phyloP scores from a whole-genome alignment of 140 eudicot species.

The Flaveria floridana region DNA sequence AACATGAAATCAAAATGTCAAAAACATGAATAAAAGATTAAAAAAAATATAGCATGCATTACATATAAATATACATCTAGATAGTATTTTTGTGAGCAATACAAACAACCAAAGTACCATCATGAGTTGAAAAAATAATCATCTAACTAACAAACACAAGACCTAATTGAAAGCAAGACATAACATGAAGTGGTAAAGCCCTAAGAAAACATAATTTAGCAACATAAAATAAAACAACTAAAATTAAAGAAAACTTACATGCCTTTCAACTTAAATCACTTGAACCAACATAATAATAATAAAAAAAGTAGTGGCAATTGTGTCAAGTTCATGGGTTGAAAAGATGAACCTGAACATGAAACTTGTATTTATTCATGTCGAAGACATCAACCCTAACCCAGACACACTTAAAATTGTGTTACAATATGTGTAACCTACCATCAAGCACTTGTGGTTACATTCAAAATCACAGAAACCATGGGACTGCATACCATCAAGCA shows the following conservation, averaged over 20 bases:
- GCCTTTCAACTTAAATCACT: not conserved
- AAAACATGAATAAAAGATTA: not conserved
- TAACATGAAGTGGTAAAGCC: slow-evolving; percentile 4
- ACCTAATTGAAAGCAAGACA: slow-evolving; percentile 8
- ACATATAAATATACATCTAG: not conserved
- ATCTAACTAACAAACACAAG: not conserved
- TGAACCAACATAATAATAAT: not conserved
- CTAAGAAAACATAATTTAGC: not conserved
- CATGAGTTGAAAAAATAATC: not conserved
- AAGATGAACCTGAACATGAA: not conserved
- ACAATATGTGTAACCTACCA: not conserved
- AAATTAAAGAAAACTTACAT: not conserved
- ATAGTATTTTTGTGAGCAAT: too few species aligned
- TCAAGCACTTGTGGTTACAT: not conserved
- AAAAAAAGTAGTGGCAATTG: not conserved
- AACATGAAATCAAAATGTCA: slow-evolving; percentile 16
- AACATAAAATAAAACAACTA: not conserved
- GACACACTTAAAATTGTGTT: not conserved
- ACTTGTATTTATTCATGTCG: not conserved
- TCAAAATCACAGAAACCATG: not conserved
- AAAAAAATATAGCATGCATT: not conserved
- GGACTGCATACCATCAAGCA: not conserved
- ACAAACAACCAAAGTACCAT: not conserved
- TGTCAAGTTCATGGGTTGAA: not conserved
- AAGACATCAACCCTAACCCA: not conserved